Base-by-base conservation (phyloP, 2,329 filamentous ascomycete species). In the Aurifilum marmelostoma region DNA sequence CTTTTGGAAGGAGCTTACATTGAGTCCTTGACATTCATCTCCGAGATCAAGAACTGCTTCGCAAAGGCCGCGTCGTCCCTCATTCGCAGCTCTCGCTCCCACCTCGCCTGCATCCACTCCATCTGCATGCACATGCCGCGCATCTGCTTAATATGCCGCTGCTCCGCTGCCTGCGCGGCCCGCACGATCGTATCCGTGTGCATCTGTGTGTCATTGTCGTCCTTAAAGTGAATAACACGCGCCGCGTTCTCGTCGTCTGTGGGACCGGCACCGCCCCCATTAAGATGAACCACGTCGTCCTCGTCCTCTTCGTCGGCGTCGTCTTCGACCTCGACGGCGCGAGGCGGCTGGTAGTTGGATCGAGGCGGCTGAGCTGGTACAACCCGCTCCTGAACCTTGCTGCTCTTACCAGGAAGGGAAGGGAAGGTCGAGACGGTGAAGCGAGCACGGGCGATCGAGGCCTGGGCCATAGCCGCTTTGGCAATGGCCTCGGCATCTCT, bases 51-150 rank as follows among this genome's bases (percentile, higher is more conserved):
- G 79, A 93, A 94, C 73, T 87, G 89, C 85, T 99, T 99, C 72
- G 93, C 93, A 81, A 91, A 97, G 11, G 92, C 92, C 41, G 95
- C 87, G 75, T 94, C 92, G 72, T 87, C 86, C 56, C 96, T 87
- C 80, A 98, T 90, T 64, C 87, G 88, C 74, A 92, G 89, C 80
- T 97, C 95, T 41, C 96, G 88, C 77, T 88, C 86, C 82, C 92
- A 92, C 65, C 91, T 89, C 1, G 93, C 92, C 75, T 94, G 89
- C 78, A 98, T 88, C 89, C 92, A 98, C 75, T 94, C 88, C 77
- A 98, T 95, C 80, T 98, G 94, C 81, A 96, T 92, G 66, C 89
- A 88, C 76, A 98, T 85, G 24, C 95, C 95, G 73, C 90, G 88
- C 66, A 97, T 83, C 80, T 97, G 92, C 78, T 89, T 90, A 75